A percentile compares a stretch with the other conserved stretches of the same genome.
phyloP scores from a whole-genome alignment of 129 eudicot genomes.

The Logfia minima region DNA sequence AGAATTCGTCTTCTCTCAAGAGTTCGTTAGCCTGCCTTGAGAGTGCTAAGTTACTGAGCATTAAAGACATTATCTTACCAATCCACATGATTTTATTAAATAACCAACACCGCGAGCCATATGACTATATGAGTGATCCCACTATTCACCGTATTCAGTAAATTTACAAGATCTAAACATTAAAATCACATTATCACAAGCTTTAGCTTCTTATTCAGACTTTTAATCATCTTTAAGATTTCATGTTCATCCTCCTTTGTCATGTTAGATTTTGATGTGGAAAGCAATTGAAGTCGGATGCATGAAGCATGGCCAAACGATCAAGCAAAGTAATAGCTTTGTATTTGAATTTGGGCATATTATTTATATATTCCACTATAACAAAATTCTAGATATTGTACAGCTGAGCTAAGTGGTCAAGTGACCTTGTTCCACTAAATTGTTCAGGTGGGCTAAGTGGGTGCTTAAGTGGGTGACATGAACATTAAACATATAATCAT shows the following conservation, averaged over 20 bases:
- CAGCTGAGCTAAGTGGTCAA: not conserved
- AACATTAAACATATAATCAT: not conserved
- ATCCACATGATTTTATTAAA: not conserved
- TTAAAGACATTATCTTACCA: not conserved
- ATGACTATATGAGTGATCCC: not conserved
- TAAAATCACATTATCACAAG: no score
- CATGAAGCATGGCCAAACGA: not conserved
- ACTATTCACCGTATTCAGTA: not conserved
- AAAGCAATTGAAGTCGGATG: not conserved
- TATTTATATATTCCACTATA: not conserved
- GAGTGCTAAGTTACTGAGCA: not conserved
- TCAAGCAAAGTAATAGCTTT: not conserved
- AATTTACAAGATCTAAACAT: not conserved
- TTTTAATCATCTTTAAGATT: not conserved
- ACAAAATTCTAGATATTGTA: not conserved
- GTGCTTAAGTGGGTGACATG: not conserved
- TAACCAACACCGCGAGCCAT: not conserved
- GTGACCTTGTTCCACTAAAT: not conserved
- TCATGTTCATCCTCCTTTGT: not conserved
- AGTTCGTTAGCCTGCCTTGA: not conserved
- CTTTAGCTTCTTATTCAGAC: not conserved
- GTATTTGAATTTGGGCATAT: not conserved
- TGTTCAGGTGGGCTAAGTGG: constrained; percentile 3
- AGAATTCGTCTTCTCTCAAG: not conserved
- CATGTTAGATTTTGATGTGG: not conserved